A percentile compares a stretch with the other conserved stretches of the same genome.
Evolutionary conservation across 176 grass and related monocot species (phyloP).

Genomic region (Puccinellia tenuiflora): DNA sequence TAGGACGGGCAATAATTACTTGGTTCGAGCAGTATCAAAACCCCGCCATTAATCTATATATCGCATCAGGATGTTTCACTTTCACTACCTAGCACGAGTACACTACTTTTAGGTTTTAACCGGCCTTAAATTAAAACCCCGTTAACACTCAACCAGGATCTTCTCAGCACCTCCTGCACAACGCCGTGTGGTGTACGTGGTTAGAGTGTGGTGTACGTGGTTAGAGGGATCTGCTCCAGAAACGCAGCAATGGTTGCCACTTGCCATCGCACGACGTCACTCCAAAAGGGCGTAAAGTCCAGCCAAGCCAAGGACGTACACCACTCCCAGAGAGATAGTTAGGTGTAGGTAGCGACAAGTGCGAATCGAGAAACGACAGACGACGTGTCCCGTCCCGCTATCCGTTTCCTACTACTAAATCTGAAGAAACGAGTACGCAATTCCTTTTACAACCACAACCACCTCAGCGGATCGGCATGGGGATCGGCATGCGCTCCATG

Average conservation of each 20-base stretch:
- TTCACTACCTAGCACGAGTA: background rate
- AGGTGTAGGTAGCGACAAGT: background rate
- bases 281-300: no score
- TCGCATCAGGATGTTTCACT: no score
- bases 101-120: background rate
- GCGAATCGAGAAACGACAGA: background rate
- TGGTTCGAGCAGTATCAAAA: background rate
- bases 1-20: no score
- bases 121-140: no score
- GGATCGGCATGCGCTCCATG: background rate
- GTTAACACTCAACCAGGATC: background rate
- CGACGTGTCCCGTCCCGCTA: background rate
- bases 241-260: background rate
- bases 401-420: no score
- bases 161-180: background rate
- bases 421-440: background rate
- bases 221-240: no score
- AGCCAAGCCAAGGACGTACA: no score
- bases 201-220: no score
- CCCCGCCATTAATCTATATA: no score
- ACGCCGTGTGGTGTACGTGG: no score
- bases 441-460: background rate
- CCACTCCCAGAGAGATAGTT: no score
- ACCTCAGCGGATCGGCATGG: background rate
- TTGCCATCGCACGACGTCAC: background rate